A percentile compares a stretch with the other conserved stretches of the same genome.
Evolutionary conservation across 176 grass and related monocot species (phyloP).

Genomic region (Carex scoparia): DNA sequence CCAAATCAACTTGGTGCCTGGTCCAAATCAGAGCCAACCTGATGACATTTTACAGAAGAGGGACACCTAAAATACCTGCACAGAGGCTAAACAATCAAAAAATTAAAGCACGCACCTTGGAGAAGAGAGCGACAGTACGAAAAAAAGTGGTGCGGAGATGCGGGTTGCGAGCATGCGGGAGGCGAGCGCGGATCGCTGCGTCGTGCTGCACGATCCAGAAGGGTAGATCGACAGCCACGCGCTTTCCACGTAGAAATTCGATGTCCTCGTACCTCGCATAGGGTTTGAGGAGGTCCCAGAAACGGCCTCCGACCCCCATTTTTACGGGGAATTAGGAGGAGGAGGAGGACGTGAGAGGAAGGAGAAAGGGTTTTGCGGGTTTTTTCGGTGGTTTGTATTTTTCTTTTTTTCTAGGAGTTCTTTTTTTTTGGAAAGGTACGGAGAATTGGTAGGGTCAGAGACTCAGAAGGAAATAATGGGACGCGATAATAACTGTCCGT

Average conservation of each 20-base stretch:
- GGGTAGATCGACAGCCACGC: constrained; percentile 90
- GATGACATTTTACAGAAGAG: neutral
- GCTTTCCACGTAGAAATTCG: constrained; percentile 67
- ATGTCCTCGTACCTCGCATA: constrained; percentile 51
- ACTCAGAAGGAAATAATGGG: neutral
- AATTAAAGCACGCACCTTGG: constrained; percentile 46
- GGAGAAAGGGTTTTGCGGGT: neutral
- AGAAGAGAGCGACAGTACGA: constrained; percentile 80
- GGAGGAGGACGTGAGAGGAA: neutral
- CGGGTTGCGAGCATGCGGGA: constrained; percentile 45
- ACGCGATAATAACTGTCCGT: neutral
- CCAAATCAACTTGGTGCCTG: neutral
- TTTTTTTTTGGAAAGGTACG: neutral
- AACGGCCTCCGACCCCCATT: constrained; percentile 76
- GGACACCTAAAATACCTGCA: neutral
- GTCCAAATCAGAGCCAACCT: neutral
- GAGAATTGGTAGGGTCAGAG: neutral
- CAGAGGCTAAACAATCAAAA: neutral
- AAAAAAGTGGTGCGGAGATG: constrained; percentile 82
- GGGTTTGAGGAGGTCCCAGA: constrained; percentile 85
- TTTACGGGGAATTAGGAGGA: neutral
- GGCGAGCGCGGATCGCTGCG: constrained; percentile 45
- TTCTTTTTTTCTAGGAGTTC: too few relatives aligned
- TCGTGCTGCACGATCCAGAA: constrained; percentile 92
- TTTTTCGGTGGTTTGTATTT: constrained; percentile 3